Evolutionary conservation across 164 flowering plant species (phyloP), one percentile per base, ranked within the genome.

Genomic region (Santalum album): DNA sequence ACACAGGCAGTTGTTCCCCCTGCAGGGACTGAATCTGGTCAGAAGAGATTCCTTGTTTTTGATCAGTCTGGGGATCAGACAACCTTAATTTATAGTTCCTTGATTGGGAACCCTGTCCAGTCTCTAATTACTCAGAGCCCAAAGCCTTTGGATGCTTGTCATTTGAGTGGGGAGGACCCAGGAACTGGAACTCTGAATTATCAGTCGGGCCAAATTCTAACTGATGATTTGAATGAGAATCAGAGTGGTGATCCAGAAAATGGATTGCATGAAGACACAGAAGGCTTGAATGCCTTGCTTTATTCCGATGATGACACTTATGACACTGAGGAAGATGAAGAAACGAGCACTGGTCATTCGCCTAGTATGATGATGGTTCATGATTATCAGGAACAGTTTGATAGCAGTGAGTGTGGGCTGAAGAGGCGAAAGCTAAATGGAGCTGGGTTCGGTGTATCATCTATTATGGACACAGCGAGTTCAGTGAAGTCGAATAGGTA

Each of bases 211-310:
- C 54, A 62, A 20, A 25, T 42, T 36, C 15, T 62, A 19, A 56
- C 56, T 7, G 69, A 68, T 45, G 65, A 67, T 24, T 55, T 55
- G 10, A 58, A 55, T 60, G 77, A 65, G 14, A 62, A 62, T 40
- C 57, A 58, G 24, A 63, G 49, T 44, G 50, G 49, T 58, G 63
- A 60, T 44, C 56, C 54, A 3, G 65, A 56, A 42, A 82, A 82
- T 60, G 95, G 84, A 65, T 77, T 80, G 94, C 90, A 70, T 20
- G 98, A 91, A 64, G 87, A 91, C 59, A 79, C 95, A 0, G 95
- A 86, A 57, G 96, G 88, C 51, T 67, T 91, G 22, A 69, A 91
- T 68, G 98, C 98, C 0, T 63, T 91, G 22, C 81, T 91, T 11
- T 88, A 69, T 64, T 88, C 96, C 0, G 96, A 87, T 55, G 87